Evolutionary conservation across 1,284 basidiomycete genomes (phyloP), one percentile per base, ranked within the genome.

Genomic region (Ganoderma resinaceum): DNA sequence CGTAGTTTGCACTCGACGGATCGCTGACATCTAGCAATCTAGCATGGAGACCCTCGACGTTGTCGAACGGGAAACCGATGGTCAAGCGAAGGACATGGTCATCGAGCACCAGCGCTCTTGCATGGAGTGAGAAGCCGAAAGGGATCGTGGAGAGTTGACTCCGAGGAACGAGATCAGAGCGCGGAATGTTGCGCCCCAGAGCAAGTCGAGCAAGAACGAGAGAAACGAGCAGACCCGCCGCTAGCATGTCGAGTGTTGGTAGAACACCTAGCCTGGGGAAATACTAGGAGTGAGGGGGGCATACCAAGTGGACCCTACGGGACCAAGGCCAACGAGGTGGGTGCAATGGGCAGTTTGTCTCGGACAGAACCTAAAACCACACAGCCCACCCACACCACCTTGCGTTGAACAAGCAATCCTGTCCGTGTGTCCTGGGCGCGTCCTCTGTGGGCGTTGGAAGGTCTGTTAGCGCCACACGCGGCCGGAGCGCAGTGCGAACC

Each of bases 1-100:
- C 76, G 63, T 79, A 80, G 23, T 70, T 70, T 5, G 67, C 43
- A 66, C 71, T 77, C 12, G 65, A 61, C 0, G 79, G 79, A 9
- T 76, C 76, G 68, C 77, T 78, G 53, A 79, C 73, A 49, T 74
- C 76, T 37, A 72, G 68, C 1, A 80, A 69, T 7, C 73, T 67
- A 4, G 72, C 59, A 55, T 77, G 69, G 3, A 80, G 75, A 16
- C 73, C 76, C 8, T 43, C 29, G 16, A 70, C 65, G 68, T 79
- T 68, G 31, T 66, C 73, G 53, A 73, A 72, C 6, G 66, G 58
- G 18, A 66, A 38, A 46, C 38, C 61, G 52, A 61, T 73, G n/a
- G 77, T 77, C 63, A 81, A 62, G 52, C 73, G 74, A 20, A 82
- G 26, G 6, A 40, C 38, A 26, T 60, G 7, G 2, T 37, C 58